Evolutionary conservation across 306 rosid species (phyloP).

Genomic region (Styphnolobium japonicum): DNA sequence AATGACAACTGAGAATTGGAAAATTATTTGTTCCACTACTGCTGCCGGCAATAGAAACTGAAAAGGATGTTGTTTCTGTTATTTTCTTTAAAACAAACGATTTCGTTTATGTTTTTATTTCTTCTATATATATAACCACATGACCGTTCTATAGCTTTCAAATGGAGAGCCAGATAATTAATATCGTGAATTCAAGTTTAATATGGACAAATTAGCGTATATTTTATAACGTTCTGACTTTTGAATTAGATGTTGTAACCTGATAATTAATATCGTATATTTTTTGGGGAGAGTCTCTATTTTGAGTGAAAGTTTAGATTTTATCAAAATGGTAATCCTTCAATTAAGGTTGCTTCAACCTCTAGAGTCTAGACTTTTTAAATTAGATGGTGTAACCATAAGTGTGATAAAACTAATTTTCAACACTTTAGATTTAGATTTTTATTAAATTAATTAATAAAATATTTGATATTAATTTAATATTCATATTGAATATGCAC

Average conservation of each 20-base stretch:
- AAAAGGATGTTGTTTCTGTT: neutral
- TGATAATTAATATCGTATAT: neutral
- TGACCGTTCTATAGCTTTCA: neutral
- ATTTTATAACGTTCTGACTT: neutral
- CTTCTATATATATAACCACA: neutral
- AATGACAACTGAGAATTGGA: neutral
- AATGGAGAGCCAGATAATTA: neutral
- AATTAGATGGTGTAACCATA: no score
- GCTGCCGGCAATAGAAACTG: neutral
- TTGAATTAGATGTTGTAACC: neutral
- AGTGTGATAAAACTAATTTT: no score
- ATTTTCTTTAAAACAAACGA: neutral
- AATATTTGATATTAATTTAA: no score
- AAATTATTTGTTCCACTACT: neutral
- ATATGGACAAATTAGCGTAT: no score
- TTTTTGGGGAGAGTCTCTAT: neutral
- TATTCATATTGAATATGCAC: no score
- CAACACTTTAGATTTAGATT: no score
- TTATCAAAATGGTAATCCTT: no score
- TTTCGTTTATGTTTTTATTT: neutral
- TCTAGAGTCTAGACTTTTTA: no score
- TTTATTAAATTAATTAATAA: no score
- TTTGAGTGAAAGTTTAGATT: neutral
- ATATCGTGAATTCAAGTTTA: no score
- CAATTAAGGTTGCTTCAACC: no score